These are phyloP conservation scores for Dryas drummondii DNA, from an alignment of 306 rosid genomes.

Conservation along the genomic window DNA sequence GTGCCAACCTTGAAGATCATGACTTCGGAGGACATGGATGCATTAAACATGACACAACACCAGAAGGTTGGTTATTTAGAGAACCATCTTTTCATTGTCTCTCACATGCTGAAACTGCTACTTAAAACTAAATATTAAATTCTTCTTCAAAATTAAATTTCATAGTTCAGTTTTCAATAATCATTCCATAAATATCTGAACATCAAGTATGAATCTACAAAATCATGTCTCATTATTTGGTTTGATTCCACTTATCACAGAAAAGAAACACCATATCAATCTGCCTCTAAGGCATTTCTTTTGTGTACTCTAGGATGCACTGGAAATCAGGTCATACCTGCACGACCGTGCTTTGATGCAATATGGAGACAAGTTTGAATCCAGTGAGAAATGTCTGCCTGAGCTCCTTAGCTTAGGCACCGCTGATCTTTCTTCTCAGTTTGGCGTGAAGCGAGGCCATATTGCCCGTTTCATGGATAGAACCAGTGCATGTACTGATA, in stretches of 20 bases:
- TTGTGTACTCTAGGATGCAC: slow-evolving; percentile 54
- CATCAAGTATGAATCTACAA: not conserved
- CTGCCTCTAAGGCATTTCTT: slow-evolving; percentile 10
- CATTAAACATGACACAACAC: slow-evolving; percentile 62
- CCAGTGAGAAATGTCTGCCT: slow-evolving; percentile 41
- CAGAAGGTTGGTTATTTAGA: slow-evolving; percentile 54
- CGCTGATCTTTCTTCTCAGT: slow-evolving; percentile 46
- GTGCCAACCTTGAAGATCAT: slow-evolving; percentile 85
- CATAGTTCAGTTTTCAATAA: not conserved
- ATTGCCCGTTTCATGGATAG: slow-evolving; percentile 71
- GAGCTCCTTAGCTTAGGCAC: slow-evolving; percentile 54
- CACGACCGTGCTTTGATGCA: slow-evolving; percentile 79
- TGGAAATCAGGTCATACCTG: slow-evolving; percentile 76
- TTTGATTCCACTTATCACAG: not conserved
- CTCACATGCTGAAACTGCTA: not conserved
- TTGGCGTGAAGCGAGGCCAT: slow-evolving; percentile 84
- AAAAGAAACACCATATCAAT: not conserved
- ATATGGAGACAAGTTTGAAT: slow-evolving; percentile 73
- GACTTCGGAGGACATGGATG: slow-evolving; percentile 75
- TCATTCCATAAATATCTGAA: not conserved
- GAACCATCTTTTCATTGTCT: slow-evolving; percentile 10
- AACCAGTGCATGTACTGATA: slow-evolving; percentile 40
- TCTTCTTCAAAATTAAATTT: not conserved
- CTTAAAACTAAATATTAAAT: not conserved
- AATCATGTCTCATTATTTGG: not conserved